phyloP scores from a whole-genome alignment of 1,284 basidiomycete genomes.

The Leccinum fuscescens region DNA sequence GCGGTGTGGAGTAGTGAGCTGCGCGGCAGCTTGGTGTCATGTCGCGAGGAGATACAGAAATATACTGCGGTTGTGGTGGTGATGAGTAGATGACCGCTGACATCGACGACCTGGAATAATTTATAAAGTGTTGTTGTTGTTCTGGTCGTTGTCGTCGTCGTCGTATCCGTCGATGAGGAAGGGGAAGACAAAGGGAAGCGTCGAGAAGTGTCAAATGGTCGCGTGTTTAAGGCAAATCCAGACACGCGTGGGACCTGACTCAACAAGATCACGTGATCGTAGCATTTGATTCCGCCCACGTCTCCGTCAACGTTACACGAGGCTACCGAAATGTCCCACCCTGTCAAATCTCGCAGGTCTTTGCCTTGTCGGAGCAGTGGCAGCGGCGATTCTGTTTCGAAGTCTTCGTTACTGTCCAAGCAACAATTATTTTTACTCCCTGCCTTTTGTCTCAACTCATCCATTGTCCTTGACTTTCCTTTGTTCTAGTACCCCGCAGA shows the following conservation, averaged over 20 bases:
- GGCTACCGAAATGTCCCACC: conserved; percentile 22
- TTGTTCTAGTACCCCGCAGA: conserved; percentile 13
- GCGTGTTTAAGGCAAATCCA: conserved; percentile 30
- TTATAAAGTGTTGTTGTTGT: not conserved
- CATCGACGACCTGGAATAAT: conserved; percentile 20
- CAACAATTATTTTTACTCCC: not conserved
- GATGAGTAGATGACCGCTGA: conserved; percentile 39
- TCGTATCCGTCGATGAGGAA: conserved; percentile 13
- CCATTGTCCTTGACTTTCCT: conserved; percentile 19
- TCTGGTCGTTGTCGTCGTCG: not conserved
- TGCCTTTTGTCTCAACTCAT: not conserved
- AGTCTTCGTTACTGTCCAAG: not conserved
- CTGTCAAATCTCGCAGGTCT: conserved; percentile 1
- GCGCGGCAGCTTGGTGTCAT: conserved; percentile 47
- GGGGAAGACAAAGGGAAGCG: not conserved
- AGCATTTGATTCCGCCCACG: conserved; percentile 9
- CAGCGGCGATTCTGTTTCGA: conserved; percentile 6
- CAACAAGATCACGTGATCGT: conserved; percentile 42
- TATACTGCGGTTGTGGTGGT: conserved; percentile 34
- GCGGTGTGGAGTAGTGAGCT: conserved; percentile 39
- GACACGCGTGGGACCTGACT: conserved; percentile 35
- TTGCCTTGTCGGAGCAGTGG: conserved; percentile 6
- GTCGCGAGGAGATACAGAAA: conserved; percentile 40
- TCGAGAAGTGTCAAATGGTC: conserved; percentile 5
- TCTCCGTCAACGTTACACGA: conserved; percentile 27